Conservation (phyloP, 1,139 yeast genomes). For the Debaryomyces robertsiae region DNA sequence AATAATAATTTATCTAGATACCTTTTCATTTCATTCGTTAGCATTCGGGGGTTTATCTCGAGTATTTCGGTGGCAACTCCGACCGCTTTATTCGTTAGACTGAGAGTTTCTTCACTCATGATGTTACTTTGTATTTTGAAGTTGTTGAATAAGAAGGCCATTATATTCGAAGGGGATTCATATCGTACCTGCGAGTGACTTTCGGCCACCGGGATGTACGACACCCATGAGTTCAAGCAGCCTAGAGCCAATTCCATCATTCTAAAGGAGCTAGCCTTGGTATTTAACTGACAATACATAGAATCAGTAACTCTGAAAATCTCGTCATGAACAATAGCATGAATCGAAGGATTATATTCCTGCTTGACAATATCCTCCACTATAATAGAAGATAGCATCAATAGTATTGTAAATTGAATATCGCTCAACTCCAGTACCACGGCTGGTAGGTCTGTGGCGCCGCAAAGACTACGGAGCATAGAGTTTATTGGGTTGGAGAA, state of each 20-base stretch:
- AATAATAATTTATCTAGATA: slow-evolving; percentile 35
- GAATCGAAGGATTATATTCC: slow-evolving; percentile 29
- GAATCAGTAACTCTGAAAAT: slow-evolving; percentile 22
- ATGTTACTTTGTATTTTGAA: slow-evolving; percentile 15
- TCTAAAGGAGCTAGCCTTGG: slow-evolving; percentile 9
- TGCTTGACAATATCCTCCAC: slow-evolving; percentile 57
- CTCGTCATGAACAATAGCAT: slow-evolving; percentile 28
- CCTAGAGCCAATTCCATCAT: slow-evolving; percentile 29
- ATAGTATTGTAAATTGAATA: slow-evolving; percentile 15
- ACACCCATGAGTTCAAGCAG: slow-evolving; percentile 38
- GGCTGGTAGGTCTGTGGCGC: background rate
- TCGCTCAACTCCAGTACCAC: slow-evolving; percentile 4
- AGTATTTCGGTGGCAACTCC: slow-evolving; percentile 46
- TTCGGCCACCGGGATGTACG: slow-evolving; percentile 38
- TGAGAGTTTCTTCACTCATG: slow-evolving; percentile 10
- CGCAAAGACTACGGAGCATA: slow-evolving; percentile 6
- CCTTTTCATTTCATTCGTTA: slow-evolving; percentile 28
- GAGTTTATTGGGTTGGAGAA: slow-evolving; percentile 19
- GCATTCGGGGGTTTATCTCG: slow-evolving; percentile 48
- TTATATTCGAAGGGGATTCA: slow-evolving; percentile 20
- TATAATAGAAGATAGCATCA: slow-evolving; percentile 49
- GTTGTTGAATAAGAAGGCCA: slow-evolving; percentile 24
- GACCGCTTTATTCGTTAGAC: slow-evolving; percentile 30
- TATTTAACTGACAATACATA: slow-evolving; percentile 12
- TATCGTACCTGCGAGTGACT: slow-evolving; percentile 39